These are phyloP conservation scores for Ascochyta lentis DNA, from an alignment of 2,329 filamentous ascomycete species.

Conservation along the genomic window DNA sequence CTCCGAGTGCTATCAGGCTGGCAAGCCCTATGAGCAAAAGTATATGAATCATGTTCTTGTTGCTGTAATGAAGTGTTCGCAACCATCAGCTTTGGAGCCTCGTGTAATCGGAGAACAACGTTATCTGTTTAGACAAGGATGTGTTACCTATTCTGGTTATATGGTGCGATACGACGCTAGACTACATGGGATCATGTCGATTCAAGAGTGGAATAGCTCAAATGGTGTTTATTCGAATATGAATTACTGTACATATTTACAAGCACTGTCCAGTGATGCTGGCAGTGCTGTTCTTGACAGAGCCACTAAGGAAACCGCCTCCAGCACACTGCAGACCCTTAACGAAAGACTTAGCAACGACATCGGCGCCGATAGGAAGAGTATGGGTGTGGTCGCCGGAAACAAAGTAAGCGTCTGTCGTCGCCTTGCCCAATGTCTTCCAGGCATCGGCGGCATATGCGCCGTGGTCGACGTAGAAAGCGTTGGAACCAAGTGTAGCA, in stretches of 20 bases:
- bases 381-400: constrained; percentile 70
- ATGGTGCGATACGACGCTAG: too few species aligned
- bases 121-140: neutral
- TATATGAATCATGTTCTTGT: neutral
- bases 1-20: neutral
- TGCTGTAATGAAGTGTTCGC: too few species aligned
- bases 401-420: constrained; percentile 60
- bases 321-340: constrained; percentile 62
- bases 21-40: neutral
- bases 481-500: constrained; percentile 53
- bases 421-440: constrained; percentile 56
- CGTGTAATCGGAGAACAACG: neutral
- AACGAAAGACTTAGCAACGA: constrained; percentile 64
- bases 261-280: constrained; percentile 42
- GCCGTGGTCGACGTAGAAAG: constrained; percentile 65
- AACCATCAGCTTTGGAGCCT: too few species aligned
- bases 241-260: constrained; percentile 7
- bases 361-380: constrained; percentile 61
- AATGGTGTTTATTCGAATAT: neutral
- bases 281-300: constrained; percentile 46
- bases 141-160: too few species aligned
- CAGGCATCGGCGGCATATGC: constrained; percentile 63
- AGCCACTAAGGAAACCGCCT: constrained; percentile 51
- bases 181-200: too few species aligned
- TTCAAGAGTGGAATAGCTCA: too few species aligned